phyloP scores from a whole-genome alignment of 352 stramenopile genomes.

The Pythium sp. region DNA sequence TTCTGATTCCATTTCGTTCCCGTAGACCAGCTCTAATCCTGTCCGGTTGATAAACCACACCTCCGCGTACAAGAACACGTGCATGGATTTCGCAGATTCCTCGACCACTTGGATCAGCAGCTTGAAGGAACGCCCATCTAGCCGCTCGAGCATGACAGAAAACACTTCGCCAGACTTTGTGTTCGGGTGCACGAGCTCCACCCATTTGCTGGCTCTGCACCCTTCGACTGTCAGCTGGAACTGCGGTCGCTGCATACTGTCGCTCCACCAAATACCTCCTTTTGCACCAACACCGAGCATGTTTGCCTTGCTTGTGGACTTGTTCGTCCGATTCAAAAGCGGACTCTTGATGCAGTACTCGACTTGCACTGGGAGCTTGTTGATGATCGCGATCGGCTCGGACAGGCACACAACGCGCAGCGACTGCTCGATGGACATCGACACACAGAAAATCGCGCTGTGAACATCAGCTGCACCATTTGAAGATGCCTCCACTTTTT shows the following conservation, averaged over 20 bases:
- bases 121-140: constrained; percentile 65
- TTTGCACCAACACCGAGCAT: constrained; percentile 54
- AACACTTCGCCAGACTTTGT: constrained; percentile 51
- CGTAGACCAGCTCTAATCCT: constrained; percentile 68
- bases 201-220: constrained; percentile 62
- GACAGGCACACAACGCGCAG: constrained; percentile 59
- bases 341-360: constrained; percentile 51
- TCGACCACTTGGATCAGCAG: constrained; percentile 64
- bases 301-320: constrained; percentile 30
- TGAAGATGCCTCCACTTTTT: constrained; percentile 60
- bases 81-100: constrained; percentile 36
- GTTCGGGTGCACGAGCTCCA: constrained; percentile 50
- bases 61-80: constrained; percentile 57
- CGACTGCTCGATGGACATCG: constrained; percentile 62
- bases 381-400: constrained; percentile 73
- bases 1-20: constrained; percentile 60
- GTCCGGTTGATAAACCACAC: constrained; percentile 85
- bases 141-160: constrained; percentile 55
- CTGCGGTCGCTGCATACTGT: constrained; percentile 55
- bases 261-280: constrained; percentile 76
- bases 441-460: constrained; percentile 67
- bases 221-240: constrained; percentile 70
- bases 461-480: constrained; percentile 18
- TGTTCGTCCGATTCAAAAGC: constrained; percentile 25
- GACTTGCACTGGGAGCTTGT: constrained; percentile 74